Base-by-base conservation (phyloP, 805 yeast species). In the Myxozyma vanderwaltii region DNA sequence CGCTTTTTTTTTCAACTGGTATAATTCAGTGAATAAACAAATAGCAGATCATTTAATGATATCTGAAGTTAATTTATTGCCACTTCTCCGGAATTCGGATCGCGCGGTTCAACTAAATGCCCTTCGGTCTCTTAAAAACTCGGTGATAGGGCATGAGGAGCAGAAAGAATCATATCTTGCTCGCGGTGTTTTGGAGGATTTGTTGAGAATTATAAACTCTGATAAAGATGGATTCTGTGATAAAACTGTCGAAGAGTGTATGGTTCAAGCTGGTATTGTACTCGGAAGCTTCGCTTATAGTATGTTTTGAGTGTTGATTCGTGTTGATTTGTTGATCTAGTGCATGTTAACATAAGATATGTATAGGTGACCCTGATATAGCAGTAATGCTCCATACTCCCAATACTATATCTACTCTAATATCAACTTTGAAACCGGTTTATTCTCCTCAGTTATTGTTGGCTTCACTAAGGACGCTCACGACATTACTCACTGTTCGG, bases 71-170 rank as follows among this genome's bases (percentile, higher is more conserved):
- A 54, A 59, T 24, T 26, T 61, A 44, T 47, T 48, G 24, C 63
- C 59, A 21, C 39, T 23, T 40, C 38, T 61, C 10, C 59, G 54
- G 27, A 39, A 48, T 43, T 21, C 36, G 31, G 59, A 63, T 26
- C 54, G 59, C 21, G 41, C 24, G 4, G 40, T 31, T n/a, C 66
- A 54, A 55, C 53, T 67, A 19, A 36, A 36, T 6, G 69, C 67
- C 13, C 58, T 73, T 24, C 51, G 66, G 40, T 48, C 56, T 8
- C 60, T 72, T 39, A 72, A 72, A 49, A 71, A 71, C 59, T 53
- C 65, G 15, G 60, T 73, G 31, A 72, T 72, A 39, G 75, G 75
- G 26, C 75, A 72, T 51, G 64, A 67, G 31, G 75, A 70, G 36
- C 67, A 68, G 51, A 72, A 72, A 57, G 61, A 63, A 21, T 56